Conservation (phyloP, 176 grass and related monocot genomes). For the Metroxylon sagu region DNA sequence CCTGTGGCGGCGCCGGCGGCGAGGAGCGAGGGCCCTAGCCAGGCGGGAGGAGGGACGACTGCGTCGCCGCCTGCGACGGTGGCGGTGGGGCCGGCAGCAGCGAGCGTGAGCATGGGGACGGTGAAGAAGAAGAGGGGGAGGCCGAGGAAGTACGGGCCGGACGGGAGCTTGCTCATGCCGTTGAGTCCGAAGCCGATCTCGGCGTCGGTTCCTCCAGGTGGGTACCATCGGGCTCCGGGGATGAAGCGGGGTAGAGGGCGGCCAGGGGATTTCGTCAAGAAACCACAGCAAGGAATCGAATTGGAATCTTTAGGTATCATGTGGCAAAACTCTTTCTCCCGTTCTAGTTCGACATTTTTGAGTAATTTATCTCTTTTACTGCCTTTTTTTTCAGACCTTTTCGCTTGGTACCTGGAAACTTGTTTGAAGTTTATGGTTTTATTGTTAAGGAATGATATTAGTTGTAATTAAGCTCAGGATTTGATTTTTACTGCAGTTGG, state of each 20-base stretch:
- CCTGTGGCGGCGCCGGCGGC: not conserved
- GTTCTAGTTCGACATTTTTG: no score
- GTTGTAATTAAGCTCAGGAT: no score
- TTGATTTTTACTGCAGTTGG: no score
- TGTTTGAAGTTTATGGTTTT: no score
- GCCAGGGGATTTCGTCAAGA: conserved; percentile 39
- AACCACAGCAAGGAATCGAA: conserved; percentile 28
- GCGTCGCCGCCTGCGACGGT: not conserved
- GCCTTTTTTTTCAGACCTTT: no score
- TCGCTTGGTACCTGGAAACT: no score
- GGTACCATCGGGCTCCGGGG: conserved; percentile 70
- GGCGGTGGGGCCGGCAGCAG: conserved; percentile 16
- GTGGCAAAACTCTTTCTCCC: not conserved
- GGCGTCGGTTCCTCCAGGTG: conserved; percentile 50
- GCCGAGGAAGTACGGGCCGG: conserved; percentile 89
- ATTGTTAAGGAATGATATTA: no score
- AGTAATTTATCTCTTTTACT: not conserved
- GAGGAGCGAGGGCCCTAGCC: conserved; percentile 22
- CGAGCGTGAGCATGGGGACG: not conserved
- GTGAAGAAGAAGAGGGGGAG: conserved; percentile 87
- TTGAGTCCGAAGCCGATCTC: conserved; percentile 91
- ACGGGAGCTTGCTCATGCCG: conserved; percentile 76
- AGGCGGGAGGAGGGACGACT: conserved; percentile 21
- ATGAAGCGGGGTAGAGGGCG: conserved; percentile 86
- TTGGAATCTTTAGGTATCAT: conserved; percentile 34